Evolutionary conservation across 805 yeast genomes (phyloP), one percentile per base, ranked within the genome.

Genomic region (Teunomyces tritomae): DNA sequence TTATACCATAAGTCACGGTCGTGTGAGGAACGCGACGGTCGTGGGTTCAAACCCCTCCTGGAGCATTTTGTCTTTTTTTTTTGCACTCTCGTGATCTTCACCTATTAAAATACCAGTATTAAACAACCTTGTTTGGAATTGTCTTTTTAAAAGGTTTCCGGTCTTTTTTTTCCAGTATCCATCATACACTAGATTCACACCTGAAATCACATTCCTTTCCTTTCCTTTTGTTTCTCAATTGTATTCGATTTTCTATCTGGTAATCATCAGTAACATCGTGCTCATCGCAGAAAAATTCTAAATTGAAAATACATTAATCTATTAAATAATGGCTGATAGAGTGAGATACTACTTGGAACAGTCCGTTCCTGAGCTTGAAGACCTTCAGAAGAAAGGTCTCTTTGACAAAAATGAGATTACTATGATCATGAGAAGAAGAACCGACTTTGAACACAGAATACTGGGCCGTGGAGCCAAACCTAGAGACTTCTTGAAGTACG

Each of bases 401-500:
- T 94, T 94, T 65, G 85, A 83, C 36, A 87, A 87, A 57, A 80
- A 79, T 56, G 99, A 94, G 67, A 82, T 90, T 54, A 83, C 85
- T 35, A 77, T 79, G 73, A 85, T 94, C 46, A 89, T 92, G 89
- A 84, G 94, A 69, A 81, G 90, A 62, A 80, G 99, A 70, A 92
- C 97, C 0, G 97, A 91, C 67, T 94, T 90, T 58, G 99, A 94
- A 68, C 96, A 94, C 64, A 71, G 96, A 48, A 80, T 94, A 46
- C 79, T 80, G 39, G 88, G 96, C 37, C 78, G 98, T 65, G 96
- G 94, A 1, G 81, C 91, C 9, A 83, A 79, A 53, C 79, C 89
- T 2, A 70, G 79, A 45, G 98, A 92, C 64, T 95, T 83, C 60
- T 62, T 88, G 47, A 79, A 79, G 56, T 94, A 94, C 63, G 80